Percentiles rank a stretch among this genome's conserved stretches.
Conservation (phyloP, 2,329 filamentous ascomycete species). For the Gliomastix tumulicola region DNA sequence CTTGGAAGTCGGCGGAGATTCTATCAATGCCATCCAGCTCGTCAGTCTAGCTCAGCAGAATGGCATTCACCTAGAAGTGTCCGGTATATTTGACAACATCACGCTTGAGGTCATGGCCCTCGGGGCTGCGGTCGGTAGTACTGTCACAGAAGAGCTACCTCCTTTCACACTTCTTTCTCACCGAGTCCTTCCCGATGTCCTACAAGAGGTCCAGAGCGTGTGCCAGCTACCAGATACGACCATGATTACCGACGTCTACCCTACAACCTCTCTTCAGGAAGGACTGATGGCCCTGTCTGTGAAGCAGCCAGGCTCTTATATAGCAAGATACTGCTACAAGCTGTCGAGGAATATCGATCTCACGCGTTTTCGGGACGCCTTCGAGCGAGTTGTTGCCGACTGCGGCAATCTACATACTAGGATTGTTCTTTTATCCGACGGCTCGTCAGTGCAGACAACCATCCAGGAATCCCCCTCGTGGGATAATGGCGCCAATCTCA, state of each 20-base stretch:
- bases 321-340: constrained; percentile 18
- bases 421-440: constrained; percentile 2
- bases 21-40: constrained; percentile 35
- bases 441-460: not conserved
- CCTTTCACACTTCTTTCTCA: not conserved
- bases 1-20: constrained; percentile 36
- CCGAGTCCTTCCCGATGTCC: not conserved
- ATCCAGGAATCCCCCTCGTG: not conserved
- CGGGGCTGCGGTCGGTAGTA: constrained; percentile 2
- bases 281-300: constrained; percentile 27
- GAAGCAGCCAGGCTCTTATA: constrained; percentile 26
- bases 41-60: constrained; percentile 26
- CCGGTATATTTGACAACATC: constrained; percentile 29
- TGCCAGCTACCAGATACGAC: not conserved
- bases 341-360: constrained; percentile 11
- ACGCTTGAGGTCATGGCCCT: constrained; percentile 32
- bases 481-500: not conserved
- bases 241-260: constrained; percentile 23
- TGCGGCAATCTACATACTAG: constrained; percentile 7
- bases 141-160: not conserved
- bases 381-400: constrained; percentile 8
- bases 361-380: constrained; percentile 16
- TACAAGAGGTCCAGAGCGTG: not conserved
- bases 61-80: constrained; percentile 28
- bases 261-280: constrained; percentile 31